Evolutionary conservation across 306 rosid species (phyloP).

Genomic region (Quercus wislizeni): DNA sequence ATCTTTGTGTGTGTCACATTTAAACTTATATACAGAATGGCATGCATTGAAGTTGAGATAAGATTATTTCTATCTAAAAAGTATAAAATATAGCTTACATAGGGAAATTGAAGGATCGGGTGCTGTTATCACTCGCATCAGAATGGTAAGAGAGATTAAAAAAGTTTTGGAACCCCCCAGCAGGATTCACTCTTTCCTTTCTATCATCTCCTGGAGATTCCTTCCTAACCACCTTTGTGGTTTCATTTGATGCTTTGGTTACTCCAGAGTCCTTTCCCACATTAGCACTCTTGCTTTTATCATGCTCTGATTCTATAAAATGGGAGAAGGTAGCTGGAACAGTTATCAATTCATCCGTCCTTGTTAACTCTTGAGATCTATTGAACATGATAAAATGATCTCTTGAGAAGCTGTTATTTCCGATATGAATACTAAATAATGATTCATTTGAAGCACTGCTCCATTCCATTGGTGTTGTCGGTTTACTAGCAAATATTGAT

Average conservation of each 20-base stretch:
- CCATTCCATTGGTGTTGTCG: slow-evolving; percentile 57
- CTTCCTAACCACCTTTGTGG: not conserved
- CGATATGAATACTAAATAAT: slow-evolving; percentile 59
- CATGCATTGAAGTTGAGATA: not conserved
- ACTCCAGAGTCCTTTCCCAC: slow-evolving; percentile 15
- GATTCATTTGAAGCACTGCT: slow-evolving; percentile 71
- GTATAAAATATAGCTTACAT: slow-evolving; percentile 37
- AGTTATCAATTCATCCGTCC: slow-evolving; percentile 20
- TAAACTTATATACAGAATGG: not conserved
- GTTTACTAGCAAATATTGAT: slow-evolving; percentile 35
- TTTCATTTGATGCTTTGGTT: slow-evolving; percentile 9
- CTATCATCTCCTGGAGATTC: slow-evolving; percentile 3
- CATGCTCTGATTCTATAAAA: not conserved
- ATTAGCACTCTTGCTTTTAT: not conserved
- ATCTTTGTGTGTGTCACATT: too few species aligned
- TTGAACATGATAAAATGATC: slow-evolving; percentile 20
- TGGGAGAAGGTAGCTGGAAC: slow-evolving; percentile 6
- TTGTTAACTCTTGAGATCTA: slow-evolving; percentile 40
- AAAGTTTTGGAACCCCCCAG: slow-evolving; percentile 4
- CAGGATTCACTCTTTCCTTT: not conserved
- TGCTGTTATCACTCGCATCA: slow-evolving; percentile 31
- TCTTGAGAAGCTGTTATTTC: slow-evolving; percentile 58
- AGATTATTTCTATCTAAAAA: not conserved
- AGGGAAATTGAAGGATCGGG: slow-evolving; percentile 59
- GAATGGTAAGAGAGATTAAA: slow-evolving; percentile 20